Evolutionary conservation across 768 basidiomycete species (phyloP), one percentile per base, ranked within the genome.

Genomic region (Pulveroboletus sp.): DNA sequence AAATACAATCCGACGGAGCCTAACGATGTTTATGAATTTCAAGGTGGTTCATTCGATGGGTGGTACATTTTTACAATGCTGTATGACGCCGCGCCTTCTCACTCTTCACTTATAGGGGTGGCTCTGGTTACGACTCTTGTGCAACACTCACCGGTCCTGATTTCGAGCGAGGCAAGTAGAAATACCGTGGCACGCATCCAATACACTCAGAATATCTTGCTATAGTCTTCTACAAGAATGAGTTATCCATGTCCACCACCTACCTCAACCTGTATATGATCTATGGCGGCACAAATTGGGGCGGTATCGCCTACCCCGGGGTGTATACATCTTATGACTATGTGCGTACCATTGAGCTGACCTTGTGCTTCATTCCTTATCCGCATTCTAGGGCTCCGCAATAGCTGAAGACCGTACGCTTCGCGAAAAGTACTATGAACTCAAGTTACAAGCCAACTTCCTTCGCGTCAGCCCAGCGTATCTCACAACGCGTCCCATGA

Each of bases 281-380:
- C 8, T 80, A 76, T 58, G 82, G 82, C 4, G 82, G 82, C 27
- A 84, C 82, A 1, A 82, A 83, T 43, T 82, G 80, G 80, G 82
- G 81, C 6, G 63, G 63, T 37, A 80, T 79, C 1, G 65, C 77
- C 1, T 73, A 78, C 56, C 81, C 81, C 4, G 79, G 79, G 1
- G 76, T 75, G 46, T 81, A 81, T 56, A 74, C 77, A 1, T 81
- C 80, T 10, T 84, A 84, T 56, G 83, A 84, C 55, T 83, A 84
- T 50, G 80, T 66, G 38, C 31, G 64, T 43, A 30, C 14, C 15
- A 33, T 27, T 14, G 1, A 6, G 28, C 32, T 36, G 21, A 43
- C 17, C 37, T 13, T 8, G 5, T 42, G 4, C 26, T 32, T 39
- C 26, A 18, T 18, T 9, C 21, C 40, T 50, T n/a, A 55, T 26